Percentiles rank a stretch among this genome's conserved stretches.
Conservation (phyloP, 148 eudicot genomes). For the Vaccinium vitisidaea region DNA sequence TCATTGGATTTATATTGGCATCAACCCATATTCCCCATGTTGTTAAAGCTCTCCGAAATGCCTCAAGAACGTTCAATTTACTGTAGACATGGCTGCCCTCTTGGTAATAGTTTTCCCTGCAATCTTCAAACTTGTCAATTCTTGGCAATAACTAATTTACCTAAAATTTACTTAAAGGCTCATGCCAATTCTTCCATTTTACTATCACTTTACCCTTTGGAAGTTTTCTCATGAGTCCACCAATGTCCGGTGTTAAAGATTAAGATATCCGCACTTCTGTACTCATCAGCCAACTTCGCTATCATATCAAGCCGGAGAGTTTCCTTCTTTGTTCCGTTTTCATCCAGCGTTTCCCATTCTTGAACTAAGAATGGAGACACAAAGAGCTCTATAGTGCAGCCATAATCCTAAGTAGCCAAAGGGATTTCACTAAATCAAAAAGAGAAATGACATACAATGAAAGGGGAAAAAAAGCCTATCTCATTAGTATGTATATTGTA, state of each 20-base stretch:
- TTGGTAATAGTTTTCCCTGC: slow-evolving; percentile 82
- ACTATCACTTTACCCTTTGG: slow-evolving; percentile 54
- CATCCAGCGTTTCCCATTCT: slow-evolving; percentile 64
- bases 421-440: no score
- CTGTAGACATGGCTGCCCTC: slow-evolving; percentile 85
- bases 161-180: no score
- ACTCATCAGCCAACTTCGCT: slow-evolving; percentile 46
- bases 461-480: no score
- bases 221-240: slow-evolving; percentile 97
- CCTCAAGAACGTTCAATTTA: slow-evolving; percentile 69
- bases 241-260: slow-evolving; percentile 98
- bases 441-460: no score
- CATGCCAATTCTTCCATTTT: background rate
- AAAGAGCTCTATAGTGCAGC: slow-evolving; percentile 76
- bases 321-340: slow-evolving; percentile 61
- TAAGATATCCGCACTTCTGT: slow-evolving; percentile 64
- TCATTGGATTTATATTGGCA: slow-evolving; percentile 55
- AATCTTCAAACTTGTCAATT: slow-evolving; percentile 6
- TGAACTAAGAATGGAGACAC: slow-evolving; percentile 89
- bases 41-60: slow-evolving; percentile 78
- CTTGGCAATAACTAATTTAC: background rate
- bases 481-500: no score
- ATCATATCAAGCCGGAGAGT: slow-evolving; percentile 83
- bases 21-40: slow-evolving; percentile 97
- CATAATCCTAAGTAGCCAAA: slow-evolving; percentile 54